Conservation (phyloP, 768 basidiomycete species). For the Amanita inopinata region DNA sequence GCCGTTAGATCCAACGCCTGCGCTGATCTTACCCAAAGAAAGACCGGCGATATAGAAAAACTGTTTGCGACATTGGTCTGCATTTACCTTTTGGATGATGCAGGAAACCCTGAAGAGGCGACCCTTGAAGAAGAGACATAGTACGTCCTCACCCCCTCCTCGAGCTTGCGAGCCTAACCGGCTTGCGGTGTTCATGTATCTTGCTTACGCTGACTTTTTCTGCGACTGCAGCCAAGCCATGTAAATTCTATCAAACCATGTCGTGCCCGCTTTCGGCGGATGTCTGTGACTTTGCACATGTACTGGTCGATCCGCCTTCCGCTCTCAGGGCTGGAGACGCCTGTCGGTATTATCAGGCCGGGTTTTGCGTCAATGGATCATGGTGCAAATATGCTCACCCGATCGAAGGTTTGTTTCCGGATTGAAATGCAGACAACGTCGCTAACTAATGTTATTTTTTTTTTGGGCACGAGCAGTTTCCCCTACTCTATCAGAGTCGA, state of each 20-base stretch:
- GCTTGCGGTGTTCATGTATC: too few species aligned
- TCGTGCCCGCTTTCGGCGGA: constrained; percentile 23
- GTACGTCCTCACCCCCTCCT: background rate
- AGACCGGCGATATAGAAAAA: too few species aligned
- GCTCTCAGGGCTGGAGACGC: constrained; percentile 14
- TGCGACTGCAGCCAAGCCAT: constrained; percentile 24
- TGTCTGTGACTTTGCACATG: constrained; percentile 28
- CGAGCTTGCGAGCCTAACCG: background rate
- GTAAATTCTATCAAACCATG: constrained; percentile 25
- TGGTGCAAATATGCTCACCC: constrained; percentile 19
- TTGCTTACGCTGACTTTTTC: too few species aligned
- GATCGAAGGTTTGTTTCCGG: constrained; percentile 3
- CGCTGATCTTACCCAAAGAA: background rate
- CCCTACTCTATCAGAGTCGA: background rate
- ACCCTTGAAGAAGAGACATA: constrained; percentile 4
- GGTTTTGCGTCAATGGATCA: constrained; percentile 21
- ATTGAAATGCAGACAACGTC: too few species aligned
- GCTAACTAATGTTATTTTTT: too few species aligned
- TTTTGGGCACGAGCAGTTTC: background rate
- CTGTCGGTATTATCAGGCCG: constrained; percentile 21
- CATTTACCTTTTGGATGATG: background rate
- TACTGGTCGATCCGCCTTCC: constrained; percentile 16
- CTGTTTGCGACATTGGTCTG: too few species aligned
- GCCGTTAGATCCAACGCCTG: too few species aligned
- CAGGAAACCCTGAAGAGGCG: constrained; percentile 3